phyloP scores from a whole-genome alignment of 2,329 filamentous ascomycete species.

The Scleromitrula shiraiana region DNA sequence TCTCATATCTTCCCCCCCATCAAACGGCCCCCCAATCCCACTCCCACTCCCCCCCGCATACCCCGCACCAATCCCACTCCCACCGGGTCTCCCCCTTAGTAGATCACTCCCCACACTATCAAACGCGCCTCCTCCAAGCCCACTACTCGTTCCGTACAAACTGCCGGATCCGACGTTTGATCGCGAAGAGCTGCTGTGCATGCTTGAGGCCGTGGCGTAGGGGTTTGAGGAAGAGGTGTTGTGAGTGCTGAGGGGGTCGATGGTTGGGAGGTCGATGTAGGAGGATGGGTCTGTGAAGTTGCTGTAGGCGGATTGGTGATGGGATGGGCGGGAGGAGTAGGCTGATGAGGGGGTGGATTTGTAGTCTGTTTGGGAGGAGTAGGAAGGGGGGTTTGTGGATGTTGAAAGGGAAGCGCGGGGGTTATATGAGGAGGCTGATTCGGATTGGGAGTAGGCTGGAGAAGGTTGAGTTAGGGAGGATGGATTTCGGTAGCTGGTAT shows the following conservation, averaged over 20 bases:
- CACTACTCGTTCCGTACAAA: constrained; percentile 16
- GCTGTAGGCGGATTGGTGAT: constrained; percentile 22
- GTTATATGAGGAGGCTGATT: constrained; percentile 16
- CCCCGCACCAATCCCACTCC: constrained; percentile 19
- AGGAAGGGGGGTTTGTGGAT: constrained; percentile 20
- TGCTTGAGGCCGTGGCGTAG: constrained; percentile 8
- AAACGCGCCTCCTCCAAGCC: constrained; percentile 12
- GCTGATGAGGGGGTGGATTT: constrained; percentile 15
- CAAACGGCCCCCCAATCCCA: constrained; percentile 18
- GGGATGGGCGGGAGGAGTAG: constrained; percentile 20
- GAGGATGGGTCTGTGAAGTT: constrained; percentile 25
- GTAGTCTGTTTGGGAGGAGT: constrained; percentile 21
- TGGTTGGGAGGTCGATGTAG: constrained; percentile 26
- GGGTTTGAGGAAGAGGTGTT: constrained; percentile 7
- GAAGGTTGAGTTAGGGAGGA: constrained; percentile 23
- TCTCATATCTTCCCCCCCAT: neutral
- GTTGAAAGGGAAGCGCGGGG: constrained; percentile 23
- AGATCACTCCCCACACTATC: constrained; percentile 13
- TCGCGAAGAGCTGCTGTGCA: no score
- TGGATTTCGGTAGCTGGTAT: constrained; percentile 19
- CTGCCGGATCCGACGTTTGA: no score
- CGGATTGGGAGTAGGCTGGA: constrained; percentile 24
- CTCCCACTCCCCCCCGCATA: constrained; percentile 17
- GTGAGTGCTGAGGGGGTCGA: constrained; percentile 13
- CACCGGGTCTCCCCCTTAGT: constrained; percentile 17